Percentiles rank a stretch among this genome's conserved stretches.
These are phyloP conservation scores for Elaeis oleifera DNA, from an alignment of 202 grass and related monocot genomes.

Conservation along the genomic window DNA sequence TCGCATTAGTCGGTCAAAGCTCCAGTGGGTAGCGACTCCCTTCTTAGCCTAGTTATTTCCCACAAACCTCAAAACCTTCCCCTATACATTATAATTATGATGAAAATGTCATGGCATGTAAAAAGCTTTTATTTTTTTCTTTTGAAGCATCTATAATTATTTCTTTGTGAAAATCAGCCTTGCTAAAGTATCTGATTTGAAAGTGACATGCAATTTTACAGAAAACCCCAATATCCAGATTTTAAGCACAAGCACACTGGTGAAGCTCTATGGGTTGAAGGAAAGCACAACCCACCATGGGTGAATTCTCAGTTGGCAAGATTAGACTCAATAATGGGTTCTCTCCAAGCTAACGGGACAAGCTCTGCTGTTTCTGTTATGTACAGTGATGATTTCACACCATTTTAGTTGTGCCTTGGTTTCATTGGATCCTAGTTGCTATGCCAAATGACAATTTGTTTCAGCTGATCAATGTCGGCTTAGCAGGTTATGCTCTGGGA, in stretches of 20 bases:
- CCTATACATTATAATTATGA: too few relatives aligned
- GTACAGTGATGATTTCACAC: conserved; percentile 50
- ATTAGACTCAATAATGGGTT: conserved; percentile 72
- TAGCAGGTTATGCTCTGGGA: neutral
- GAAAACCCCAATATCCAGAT: conserved; percentile 26
- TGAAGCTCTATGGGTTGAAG: conserved; percentile 74
- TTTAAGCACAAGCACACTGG: conserved; percentile 43
- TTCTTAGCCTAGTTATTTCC: too few relatives aligned
- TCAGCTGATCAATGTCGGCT: neutral
- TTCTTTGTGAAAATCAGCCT: too few relatives aligned
- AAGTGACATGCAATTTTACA: conserved; percentile 3
- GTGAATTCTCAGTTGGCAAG: conserved; percentile 67
- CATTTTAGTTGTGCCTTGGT: conserved; percentile 4
- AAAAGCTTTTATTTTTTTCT: too few relatives aligned
- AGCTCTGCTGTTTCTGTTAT: conserved; percentile 47
- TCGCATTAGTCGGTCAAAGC: too few relatives aligned
- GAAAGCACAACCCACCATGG: conserved; percentile 77
- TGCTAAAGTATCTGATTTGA: neutral
- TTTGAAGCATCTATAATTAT: too few relatives aligned
- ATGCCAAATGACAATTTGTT: neutral
- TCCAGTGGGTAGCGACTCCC: too few relatives aligned
- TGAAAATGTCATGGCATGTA: too few relatives aligned
- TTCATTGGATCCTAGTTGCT: too few relatives aligned
- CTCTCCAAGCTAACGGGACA: conserved; percentile 40
- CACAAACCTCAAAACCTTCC: too few relatives aligned